These are phyloP conservation scores for Leucoagaricus sp. DNA, from an alignment of 1,284 basidiomycete genomes.

Conservation along the genomic window DNA sequence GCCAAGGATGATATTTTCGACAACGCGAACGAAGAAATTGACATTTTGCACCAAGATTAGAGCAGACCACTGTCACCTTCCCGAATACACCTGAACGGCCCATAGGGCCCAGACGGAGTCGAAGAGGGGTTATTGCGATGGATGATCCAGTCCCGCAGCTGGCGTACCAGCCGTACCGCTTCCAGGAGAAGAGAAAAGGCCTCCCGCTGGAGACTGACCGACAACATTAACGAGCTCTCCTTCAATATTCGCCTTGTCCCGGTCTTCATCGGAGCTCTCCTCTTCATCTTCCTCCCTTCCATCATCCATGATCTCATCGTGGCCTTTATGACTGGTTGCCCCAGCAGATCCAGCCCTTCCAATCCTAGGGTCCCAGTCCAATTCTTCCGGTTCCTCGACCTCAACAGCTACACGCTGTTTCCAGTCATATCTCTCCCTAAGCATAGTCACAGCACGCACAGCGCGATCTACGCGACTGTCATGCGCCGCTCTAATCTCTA, in stretches of 20 bases:
- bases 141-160: not conserved
- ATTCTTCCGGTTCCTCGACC: constrained; percentile 73
- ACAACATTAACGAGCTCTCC: constrained; percentile 28
- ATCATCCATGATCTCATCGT: constrained; percentile 26
- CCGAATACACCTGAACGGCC: not conserved
- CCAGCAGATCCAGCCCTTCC: constrained; percentile 32
- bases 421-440: constrained; percentile 78
- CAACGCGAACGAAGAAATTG: too few relatives aligned
- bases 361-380: constrained; percentile 61
- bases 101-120: not conserved
- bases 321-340: constrained; percentile 39
- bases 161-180: constrained; percentile 5
- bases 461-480: constrained; percentile 73
- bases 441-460: constrained; percentile 67
- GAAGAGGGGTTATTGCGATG: not conserved
- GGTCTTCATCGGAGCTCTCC: constrained; percentile 39
- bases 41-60: too few relatives aligned
- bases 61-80: too few relatives aligned
- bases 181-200: constrained; percentile 10
- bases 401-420: constrained; percentile 71
- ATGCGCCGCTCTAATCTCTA: constrained; percentile 63
- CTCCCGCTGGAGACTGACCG: constrained; percentile 9
- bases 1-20: too few relatives aligned
- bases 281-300: constrained; percentile 29
- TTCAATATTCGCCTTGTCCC: constrained; percentile 31